Evolutionary conservation across 495 filamentous ascomycete genomes (phyloP).

Genomic region (Antarctomyces pellizariae): DNA sequence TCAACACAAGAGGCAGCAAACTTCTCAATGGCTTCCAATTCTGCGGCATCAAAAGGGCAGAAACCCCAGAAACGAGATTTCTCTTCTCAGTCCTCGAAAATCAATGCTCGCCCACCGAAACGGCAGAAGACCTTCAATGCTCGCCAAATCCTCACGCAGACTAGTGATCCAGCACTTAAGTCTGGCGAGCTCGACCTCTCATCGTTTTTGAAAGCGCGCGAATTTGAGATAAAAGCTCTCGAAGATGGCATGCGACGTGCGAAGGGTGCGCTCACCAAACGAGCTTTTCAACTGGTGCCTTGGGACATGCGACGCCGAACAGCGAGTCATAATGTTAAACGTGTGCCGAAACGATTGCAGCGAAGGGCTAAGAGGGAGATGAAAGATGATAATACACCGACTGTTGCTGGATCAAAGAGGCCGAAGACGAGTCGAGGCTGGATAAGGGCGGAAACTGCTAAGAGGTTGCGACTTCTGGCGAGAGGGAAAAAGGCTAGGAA

Average conservation of each 20-base stretch:
- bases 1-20: too few relatives aligned
- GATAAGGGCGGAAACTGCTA: slow-evolving; percentile 63
- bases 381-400: slow-evolving; percentile 80
- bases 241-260: slow-evolving; percentile 54
- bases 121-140: slow-evolving; percentile 45
- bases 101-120: slow-evolving; percentile 19
- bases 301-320: slow-evolving; percentile 64
- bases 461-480: slow-evolving; percentile 41
- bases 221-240: slow-evolving; percentile 73
- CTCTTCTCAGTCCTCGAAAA: slow-evolving; percentile 5
- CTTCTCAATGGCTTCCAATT: too few relatives aligned
- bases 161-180: slow-evolving; percentile 42
- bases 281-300: slow-evolving; percentile 81
- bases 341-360: slow-evolving; percentile 60
- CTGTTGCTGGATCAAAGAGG: slow-evolving; percentile 42
- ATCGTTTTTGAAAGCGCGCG: slow-evolving; percentile 57
- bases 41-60: too few relatives aligned
- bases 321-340: slow-evolving; percentile 84
- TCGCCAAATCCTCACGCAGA: slow-evolving; percentile 49
- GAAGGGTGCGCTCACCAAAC: slow-evolving; percentile 36
- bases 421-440: slow-evolving; percentile 41
- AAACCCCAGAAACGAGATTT: slow-evolving; percentile 8
- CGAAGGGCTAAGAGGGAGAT: slow-evolving; percentile 56
- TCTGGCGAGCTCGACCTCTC: slow-evolving; percentile 60
- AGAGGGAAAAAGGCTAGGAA: slow-evolving; percentile 27